Base-by-base conservation (phyloP, 371 early-diverging fungal genomes). In the Coemansia sp. region DNA sequence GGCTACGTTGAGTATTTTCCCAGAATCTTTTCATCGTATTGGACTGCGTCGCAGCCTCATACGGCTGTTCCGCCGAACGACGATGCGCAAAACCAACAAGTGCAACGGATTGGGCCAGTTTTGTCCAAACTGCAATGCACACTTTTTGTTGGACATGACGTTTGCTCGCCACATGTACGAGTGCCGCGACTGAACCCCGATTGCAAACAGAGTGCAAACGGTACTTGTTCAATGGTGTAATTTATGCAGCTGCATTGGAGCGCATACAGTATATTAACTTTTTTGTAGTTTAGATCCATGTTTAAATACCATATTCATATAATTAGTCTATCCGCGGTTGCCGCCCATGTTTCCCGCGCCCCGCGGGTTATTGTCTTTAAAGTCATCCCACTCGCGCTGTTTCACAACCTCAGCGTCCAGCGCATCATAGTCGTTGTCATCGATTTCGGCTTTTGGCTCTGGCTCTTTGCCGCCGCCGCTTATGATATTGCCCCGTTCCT, bases 381-480 rank as follows among this genome's bases (percentile, higher is more conserved):
- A 98, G 23, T 93, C 92, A 70, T 98, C 99, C 92, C 90, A 95
- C 48, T 88, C 87, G 58, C 96, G 86, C 29, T 88, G 82, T 69
- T 94, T 95, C 73, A 87, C 76, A 8, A 90, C 92, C 72, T 90
- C 93, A 21, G 87, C 90, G 78, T 97, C 93, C 13, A 85, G 60
- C 3, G 90, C 96, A 11, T 80, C 91, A 26, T 92, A 82, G 69
- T 95, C 93, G 41, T 93, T 88, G 66, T 94, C 94, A 61, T 92
- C 91, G 39, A 84, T 82, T 59, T 91, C 90, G 40, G 82, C 82
- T 67, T 89, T 84, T 17, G 88, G 82, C 32, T 82, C 87, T n/a
- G 73, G 64, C 59, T 62, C 69, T 81, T 82, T 85, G 85, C 91
- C 90, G 71, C 97, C 96, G 17, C 92, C 91, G 4, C 77, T 80